Percentiles rank a stretch among this genome's conserved stretches.
phyloP scores from a whole-genome alignment of 176 grass and related monocot species.

The Bothriochloa decipiens region DNA sequence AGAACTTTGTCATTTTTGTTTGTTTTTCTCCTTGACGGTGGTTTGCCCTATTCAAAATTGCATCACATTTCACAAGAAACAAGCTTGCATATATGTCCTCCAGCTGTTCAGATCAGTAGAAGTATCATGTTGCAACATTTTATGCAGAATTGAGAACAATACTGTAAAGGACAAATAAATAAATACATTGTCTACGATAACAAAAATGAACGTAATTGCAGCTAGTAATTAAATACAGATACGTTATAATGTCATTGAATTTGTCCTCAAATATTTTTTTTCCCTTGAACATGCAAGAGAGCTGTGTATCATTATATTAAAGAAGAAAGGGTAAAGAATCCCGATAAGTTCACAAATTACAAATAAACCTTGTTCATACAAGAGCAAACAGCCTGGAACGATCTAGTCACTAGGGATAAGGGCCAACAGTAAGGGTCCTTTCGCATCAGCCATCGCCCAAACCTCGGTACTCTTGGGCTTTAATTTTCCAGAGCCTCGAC shows the following conservation, averaged over 20 bases:
- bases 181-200: constrained; percentile 10
- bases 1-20: constrained; percentile 97
- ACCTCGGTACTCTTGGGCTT: not conserved
- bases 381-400: no score
- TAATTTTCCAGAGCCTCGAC: not conserved
- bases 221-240: not conserved
- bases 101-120: constrained; percentile 67
- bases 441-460: no score
- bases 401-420: no score
- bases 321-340: not conserved
- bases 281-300: not conserved
- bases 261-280: not conserved
- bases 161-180: constrained; percentile 31
- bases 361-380: not conserved
- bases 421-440: no score
- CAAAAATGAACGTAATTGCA: not conserved
- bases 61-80: constrained; percentile 98
- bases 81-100: constrained; percentile 98
- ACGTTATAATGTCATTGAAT: not conserved
- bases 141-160: constrained; percentile 12
- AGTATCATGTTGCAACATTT: constrained; percentile 33
- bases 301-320: not conserved
- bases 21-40: constrained; percentile 85
- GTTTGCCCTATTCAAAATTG: constrained; percentile 75
- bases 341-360: not conserved